phyloP scores from a whole-genome alignment of 2,329 filamentous ascomycete species.

The Atkinsonella hypoxylon region DNA sequence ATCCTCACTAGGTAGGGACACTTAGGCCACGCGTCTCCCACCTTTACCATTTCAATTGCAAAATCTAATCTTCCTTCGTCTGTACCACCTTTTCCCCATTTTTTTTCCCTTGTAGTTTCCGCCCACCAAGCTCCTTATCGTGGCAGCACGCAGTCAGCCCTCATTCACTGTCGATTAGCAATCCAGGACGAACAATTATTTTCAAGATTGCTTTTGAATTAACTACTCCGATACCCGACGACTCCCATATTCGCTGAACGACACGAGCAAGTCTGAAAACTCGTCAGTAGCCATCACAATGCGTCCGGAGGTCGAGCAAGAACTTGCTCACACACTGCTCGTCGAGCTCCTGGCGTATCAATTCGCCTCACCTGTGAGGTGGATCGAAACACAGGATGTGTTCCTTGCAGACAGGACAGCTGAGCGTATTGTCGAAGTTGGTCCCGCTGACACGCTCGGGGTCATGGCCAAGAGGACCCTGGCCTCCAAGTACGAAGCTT shows the following conservation, averaged over 20 bases:
- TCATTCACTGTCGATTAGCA: not conserved
- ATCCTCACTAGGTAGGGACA: constrained; percentile 17
- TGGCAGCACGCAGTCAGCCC: not conserved
- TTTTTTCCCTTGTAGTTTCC: constrained; percentile 11
- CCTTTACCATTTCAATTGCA: constrained; percentile 7
- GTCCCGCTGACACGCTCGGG: constrained; percentile 90
- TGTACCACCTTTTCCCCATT: constrained; percentile 7
- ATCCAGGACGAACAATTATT: not conserved
- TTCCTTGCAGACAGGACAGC: constrained; percentile 92
- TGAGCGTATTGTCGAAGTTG: constrained; percentile 95
- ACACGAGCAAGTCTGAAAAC: not conserved
- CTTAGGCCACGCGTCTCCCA: constrained; percentile 11
- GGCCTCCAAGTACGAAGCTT: constrained; percentile 95
- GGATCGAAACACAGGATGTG: constrained; percentile 99
- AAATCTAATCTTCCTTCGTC: constrained; percentile 8
- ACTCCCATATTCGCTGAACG: not conserved
- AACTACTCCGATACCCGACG: not conserved
- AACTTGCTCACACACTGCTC: constrained; percentile 95
- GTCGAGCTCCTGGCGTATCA: constrained; percentile 98
- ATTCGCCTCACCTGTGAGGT: constrained; percentile 96
- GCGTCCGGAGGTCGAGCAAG: constrained; percentile 98
- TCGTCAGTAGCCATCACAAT: constrained; percentile 40
- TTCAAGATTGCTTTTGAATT: not conserved
- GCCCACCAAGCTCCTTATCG: constrained; percentile 3
- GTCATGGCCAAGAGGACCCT: constrained; percentile 96